Percentiles rank a stretch among this genome's conserved stretches.
phyloP scores from a whole-genome alignment of 257 asterid species.

The Penstemon barbatus region DNA sequence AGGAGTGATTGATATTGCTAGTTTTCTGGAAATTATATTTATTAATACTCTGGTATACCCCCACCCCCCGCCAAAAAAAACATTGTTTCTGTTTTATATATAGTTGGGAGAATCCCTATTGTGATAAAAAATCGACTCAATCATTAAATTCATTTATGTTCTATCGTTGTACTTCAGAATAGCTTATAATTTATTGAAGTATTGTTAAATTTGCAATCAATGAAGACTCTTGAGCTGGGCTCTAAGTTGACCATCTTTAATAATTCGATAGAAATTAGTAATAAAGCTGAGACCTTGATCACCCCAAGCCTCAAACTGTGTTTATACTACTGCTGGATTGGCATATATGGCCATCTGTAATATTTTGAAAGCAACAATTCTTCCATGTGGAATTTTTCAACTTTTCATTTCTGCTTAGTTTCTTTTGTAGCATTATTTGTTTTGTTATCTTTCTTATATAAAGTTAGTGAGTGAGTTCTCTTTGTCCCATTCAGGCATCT shows the following conservation, averaged over 20 bases:
- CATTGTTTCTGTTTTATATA: too few relatives aligned
- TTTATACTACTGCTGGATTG: slow-evolving; percentile 10
- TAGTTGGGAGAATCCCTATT: background rate
- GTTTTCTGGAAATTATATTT: background rate
- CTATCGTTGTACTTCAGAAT: background rate
- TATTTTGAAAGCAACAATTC: background rate
- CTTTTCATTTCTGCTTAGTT: slow-evolving; percentile 10
- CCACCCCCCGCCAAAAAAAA: too few relatives aligned
- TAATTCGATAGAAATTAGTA: too few relatives aligned
- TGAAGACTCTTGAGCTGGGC: too few relatives aligned
- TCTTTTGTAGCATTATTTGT: slow-evolving; percentile 20
- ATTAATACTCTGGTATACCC: background rate
- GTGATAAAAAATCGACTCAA: background rate
- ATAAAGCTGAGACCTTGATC: background rate
- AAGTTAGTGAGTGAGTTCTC: slow-evolving; percentile 21
- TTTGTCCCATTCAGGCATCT: slow-evolving; percentile 76
- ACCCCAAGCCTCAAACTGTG: background rate
- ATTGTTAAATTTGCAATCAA: background rate
- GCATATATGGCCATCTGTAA: slow-evolving; percentile 11
- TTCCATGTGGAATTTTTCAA: slow-evolving; percentile 13
- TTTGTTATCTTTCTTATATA: slow-evolving; percentile 5
- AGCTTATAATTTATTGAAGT: background rate
- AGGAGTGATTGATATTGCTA: background rate
- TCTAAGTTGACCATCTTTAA: too few relatives aligned
- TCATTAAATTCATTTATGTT: background rate